Percentiles rank a stretch among this genome's conserved stretches.
phyloP scores from a whole-genome alignment of 768 basidiomycete genomes.

The Imleria badia region DNA sequence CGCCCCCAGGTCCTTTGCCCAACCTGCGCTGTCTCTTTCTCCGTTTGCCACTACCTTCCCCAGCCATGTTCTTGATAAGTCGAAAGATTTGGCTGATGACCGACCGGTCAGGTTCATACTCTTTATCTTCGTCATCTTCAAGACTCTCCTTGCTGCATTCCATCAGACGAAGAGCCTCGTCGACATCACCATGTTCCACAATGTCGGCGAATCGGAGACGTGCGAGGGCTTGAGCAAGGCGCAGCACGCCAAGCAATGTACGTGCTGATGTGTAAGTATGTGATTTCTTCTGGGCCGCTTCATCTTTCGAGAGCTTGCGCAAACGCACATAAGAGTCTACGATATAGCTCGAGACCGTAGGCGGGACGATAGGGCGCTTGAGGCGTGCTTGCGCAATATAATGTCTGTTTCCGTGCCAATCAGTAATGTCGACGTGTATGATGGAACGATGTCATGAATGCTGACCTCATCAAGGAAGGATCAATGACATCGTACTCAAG shows the following conservation, averaged over 20 bases:
- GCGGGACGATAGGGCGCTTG: slow-evolving; percentile 87
- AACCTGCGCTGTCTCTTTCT: slow-evolving; percentile 51
- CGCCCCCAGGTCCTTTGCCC: slow-evolving; percentile 67
- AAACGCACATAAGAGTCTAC: slow-evolving; percentile 95
- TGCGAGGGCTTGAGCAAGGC: slow-evolving; percentile 92
- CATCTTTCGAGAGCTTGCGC: slow-evolving; percentile 89
- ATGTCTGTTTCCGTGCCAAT: slow-evolving; percentile 51
- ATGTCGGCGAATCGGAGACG: slow-evolving; percentile 81
- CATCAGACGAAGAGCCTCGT: slow-evolving; percentile 96
- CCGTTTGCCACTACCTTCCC: slow-evolving; percentile 38
- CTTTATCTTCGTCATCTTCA: slow-evolving; percentile 73
- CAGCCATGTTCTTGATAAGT: slow-evolving; percentile 85
- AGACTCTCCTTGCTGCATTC: slow-evolving; percentile 93
- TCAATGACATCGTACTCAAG: slow-evolving; percentile 83
- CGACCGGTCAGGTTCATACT: slow-evolving; percentile 73
- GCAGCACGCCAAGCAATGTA: slow-evolving; percentile 91
- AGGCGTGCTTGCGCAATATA: slow-evolving; percentile 92
- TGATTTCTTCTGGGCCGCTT: slow-evolving; percentile 82
- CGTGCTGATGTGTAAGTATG: slow-evolving; percentile 96
- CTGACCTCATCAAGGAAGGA: slow-evolving; percentile 84
- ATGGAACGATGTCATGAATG: not conserved
- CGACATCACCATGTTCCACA: slow-evolving; percentile 86
- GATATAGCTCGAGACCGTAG: slow-evolving; percentile 85
- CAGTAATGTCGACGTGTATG: slow-evolving; percentile 1
- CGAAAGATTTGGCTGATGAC: slow-evolving; percentile 83